Base-by-base conservation (phyloP, 352 stramenopile species). In the Globisporangium canariense region DNA sequence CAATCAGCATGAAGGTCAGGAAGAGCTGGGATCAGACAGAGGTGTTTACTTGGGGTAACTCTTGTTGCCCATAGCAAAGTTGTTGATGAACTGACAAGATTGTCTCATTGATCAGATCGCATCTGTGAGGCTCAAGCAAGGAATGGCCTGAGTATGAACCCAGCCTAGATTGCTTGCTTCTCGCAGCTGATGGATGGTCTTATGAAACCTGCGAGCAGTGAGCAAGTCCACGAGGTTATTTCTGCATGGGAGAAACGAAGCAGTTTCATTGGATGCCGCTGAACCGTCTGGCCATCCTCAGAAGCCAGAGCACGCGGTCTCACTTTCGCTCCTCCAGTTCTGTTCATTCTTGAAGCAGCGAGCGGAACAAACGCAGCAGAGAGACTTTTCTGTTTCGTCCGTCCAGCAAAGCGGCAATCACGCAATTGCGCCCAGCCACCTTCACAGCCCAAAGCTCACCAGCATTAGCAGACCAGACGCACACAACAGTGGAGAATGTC, bases 401-500 rank as follows among this genome's bases (percentile, higher is more conserved):
- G 22, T 57, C 25, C 34, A 57, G 38, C 32, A 65, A 18, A 3
- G 20, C 28, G 47, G 49, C 34, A 64, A 32, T 47, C n/a, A 58
- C 8, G 30, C 16, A 56, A 52, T 52, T 52, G 46, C 46, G 46
- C 46, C 13, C 49, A 52, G 50, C 25, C 25, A 56, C 30, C 32
- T 9, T 43, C 30, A 45, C 28, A 58, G 52, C 52, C 32, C 10
- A 58, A 40, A 54, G 25, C 25, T 28, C 25, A 28, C 25, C 25
- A 28, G 25, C 25, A 28, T 28, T 28, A 28, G 25, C 25, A 28
- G 25, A 28, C 25, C 25, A 28, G 25, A 28, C 25, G 25, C 25
- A 49, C 16, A 49, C 43, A n/a, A 45, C 18, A 51, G 60, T n/a
- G 30, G 16, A 58, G 41, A 65, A 90, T 90, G 81, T 55, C 71